These are phyloP conservation scores for Stentor roeselii DNA, from an alignment of 73 alveolate genomes.

Conservation along the genomic window DNA sequence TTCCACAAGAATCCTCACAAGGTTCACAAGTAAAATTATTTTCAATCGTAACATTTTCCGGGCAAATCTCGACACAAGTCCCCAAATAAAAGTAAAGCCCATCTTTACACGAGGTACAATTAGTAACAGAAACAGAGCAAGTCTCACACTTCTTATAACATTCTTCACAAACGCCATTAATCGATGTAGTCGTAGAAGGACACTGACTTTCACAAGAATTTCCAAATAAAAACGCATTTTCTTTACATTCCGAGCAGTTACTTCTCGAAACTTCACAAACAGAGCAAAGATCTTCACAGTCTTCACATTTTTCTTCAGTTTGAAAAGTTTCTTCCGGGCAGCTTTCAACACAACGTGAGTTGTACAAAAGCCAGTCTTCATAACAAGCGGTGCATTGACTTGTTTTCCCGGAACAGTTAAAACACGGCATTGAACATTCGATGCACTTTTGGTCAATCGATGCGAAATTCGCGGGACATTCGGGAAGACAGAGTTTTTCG, in stretches of 20 bases:
- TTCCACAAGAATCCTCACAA: background rate
- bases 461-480: background rate
- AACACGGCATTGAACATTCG: background rate
- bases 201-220: background rate
- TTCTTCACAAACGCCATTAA: background rate
- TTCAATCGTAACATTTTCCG: background rate
- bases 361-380: background rate
- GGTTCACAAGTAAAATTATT: background rate
- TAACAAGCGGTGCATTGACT: background rate
- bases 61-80: background rate
- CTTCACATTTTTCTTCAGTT: background rate
- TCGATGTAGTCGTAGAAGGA: background rate
- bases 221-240: background rate
- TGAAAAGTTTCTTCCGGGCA: background rate
- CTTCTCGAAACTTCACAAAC: background rate
- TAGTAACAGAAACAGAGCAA: background rate
- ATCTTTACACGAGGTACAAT: background rate
- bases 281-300: background rate
- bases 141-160: background rate
- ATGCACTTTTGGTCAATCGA: background rate
- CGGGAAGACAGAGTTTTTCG: background rate
- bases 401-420: background rate
- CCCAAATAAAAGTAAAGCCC: background rate
- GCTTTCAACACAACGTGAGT: background rate
- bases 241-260: background rate